Evolutionary conservation across 2,329 filamentous ascomycete species (phyloP).

Genomic region (Pseudogymnoascus sp.): DNA sequence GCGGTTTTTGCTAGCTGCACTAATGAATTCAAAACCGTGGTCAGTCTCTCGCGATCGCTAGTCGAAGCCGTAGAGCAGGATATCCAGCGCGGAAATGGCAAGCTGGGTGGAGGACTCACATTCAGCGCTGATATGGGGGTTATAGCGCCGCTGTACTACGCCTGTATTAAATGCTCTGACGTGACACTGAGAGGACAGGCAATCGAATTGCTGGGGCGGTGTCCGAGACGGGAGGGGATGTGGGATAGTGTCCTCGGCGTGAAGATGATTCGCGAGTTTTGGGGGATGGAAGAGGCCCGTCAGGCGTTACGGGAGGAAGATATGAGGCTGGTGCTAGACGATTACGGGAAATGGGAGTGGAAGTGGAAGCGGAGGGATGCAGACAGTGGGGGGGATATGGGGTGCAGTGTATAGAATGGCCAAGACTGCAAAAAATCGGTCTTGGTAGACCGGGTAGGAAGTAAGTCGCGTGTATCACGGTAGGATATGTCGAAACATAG

Average conservation of each 20-base stretch:
- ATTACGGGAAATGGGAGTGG: constrained; percentile 22
- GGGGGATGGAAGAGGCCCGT: constrained; percentile 20
- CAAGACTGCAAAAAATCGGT: neutral
- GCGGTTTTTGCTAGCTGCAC: constrained; percentile 8
- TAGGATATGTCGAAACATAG: too few species aligned
- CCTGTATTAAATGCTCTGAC: constrained; percentile 18
- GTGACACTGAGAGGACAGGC: constrained; percentile 15
- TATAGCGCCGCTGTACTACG: constrained; percentile 25
- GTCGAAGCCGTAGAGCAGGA: constrained; percentile 22
- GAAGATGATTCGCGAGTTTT: constrained; percentile 20
- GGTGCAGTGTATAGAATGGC: neutral
- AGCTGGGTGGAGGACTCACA: constrained; percentile 14
- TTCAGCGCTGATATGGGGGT: constrained; percentile 25
- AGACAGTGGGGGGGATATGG: neutral
- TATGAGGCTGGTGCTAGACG: constrained; percentile 18
- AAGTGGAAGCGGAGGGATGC: constrained; percentile 20
- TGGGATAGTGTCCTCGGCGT: constrained; percentile 22
- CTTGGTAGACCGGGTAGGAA: too few species aligned
- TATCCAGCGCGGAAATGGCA: constrained; percentile 16
- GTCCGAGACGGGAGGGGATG: constrained; percentile 26
- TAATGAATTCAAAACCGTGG: constrained; percentile 17
- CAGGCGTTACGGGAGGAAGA: constrained; percentile 11
- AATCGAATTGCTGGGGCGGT: constrained; percentile 19
- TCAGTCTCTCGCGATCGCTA: constrained; percentile 21
- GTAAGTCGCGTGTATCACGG: too few species aligned